phyloP scores from a whole-genome alignment of 345 rosid genomes.

The Brassica cretica region DNA sequence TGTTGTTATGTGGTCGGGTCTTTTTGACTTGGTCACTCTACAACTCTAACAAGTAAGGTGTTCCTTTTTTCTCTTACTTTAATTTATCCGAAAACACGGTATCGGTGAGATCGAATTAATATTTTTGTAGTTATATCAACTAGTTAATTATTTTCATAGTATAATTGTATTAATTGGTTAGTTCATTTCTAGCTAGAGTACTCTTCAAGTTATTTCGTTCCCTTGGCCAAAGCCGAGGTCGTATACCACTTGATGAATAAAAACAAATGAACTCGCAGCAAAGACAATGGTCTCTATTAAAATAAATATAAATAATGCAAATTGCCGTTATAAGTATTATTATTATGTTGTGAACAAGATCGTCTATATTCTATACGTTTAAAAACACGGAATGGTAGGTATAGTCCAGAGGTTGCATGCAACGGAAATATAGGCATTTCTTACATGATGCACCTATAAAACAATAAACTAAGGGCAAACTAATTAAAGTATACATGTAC shows the following conservation, averaged over 20 bases:
- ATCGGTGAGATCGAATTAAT: constrained; percentile 8
- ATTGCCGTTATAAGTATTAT: neutral
- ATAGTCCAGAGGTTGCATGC: constrained; percentile 15
- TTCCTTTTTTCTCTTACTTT: neutral
- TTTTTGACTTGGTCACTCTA: constrained; percentile 33
- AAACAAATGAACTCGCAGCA: constrained; percentile 15
- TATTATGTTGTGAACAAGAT: neutral
- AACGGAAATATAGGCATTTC: neutral
- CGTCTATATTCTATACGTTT: neutral
- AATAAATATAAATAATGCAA: constrained; percentile 12
- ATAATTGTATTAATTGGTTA: neutral
- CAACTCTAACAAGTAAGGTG: constrained; percentile 29
- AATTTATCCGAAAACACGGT: neutral
- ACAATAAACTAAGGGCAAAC: neutral
- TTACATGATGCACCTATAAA: constrained; percentile 5
- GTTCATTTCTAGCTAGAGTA: neutral
- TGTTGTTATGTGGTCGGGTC: constrained; percentile 27
- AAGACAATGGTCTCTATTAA: constrained; percentile 15
- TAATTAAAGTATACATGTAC: neutral
- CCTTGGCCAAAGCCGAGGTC: constrained; percentile 22
- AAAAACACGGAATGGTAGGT: neutral
- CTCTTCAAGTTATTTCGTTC: constrained; percentile 21
- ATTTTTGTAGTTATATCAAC: neutral
- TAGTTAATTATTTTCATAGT: neutral
- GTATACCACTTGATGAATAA: constrained; percentile 21